Percentiles rank a stretch among this genome's conserved stretches.
phyloP scores from a whole-genome alignment of 2,329 filamentous ascomycete species.

The Xylaria hypoxylon region DNA sequence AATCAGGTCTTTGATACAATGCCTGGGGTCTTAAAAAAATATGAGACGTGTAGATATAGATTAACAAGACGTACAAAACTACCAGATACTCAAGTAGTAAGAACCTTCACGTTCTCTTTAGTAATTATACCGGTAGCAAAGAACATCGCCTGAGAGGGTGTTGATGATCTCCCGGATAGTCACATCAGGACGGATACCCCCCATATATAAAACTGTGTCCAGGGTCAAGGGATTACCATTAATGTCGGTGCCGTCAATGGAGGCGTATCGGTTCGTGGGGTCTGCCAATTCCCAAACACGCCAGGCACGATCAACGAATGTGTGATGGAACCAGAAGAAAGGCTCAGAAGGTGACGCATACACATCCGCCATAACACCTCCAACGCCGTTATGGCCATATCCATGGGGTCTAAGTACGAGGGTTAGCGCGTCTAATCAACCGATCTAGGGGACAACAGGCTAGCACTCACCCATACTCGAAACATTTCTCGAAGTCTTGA shows the following conservation, averaged over 20 bases:
- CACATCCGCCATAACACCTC: constrained; percentile 37
- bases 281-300: constrained; percentile 37
- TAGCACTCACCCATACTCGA: constrained; percentile 39
- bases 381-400: constrained; percentile 37
- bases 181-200: constrained; percentile 33
- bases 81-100: background rate
- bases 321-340: constrained; percentile 41
- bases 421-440: constrained; percentile 16
- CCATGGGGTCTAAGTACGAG: constrained; percentile 30
- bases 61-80: constrained; percentile 11
- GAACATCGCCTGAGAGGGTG: constrained; percentile 28
- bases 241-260: constrained; percentile 35
- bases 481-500: constrained; percentile 37
- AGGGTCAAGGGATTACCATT: constrained; percentile 33
- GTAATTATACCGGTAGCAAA: constrained; percentile 40
- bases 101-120: constrained; percentile 10
- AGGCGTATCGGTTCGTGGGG: constrained; percentile 32
- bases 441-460: background rate
- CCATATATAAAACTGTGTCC: constrained; percentile 35
- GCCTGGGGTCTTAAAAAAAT: background rate
- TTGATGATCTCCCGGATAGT: constrained; percentile 36
- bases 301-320: constrained; percentile 37
- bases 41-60: background rate
- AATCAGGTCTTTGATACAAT: background rate
- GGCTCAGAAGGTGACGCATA: constrained; percentile 38